Conservation (phyloP, 805 yeast genomes). For the Lachancea thermotolerans region DNA sequence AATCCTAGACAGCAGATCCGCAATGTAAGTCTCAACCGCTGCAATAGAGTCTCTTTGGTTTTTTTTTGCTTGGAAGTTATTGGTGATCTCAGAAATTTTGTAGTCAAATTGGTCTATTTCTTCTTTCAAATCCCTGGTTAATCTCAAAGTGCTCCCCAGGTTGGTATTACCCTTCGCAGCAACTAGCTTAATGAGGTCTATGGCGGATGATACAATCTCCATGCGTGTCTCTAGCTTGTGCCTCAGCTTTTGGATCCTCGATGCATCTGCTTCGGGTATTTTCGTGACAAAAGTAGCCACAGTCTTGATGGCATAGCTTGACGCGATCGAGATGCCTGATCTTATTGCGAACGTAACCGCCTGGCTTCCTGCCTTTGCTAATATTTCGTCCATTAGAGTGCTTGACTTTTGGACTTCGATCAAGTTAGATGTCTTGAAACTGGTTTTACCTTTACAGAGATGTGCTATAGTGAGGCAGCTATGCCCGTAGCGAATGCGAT, state of each 20-base stretch:
- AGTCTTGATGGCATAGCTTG: conserved; percentile 63
- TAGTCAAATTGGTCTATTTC: conserved; percentile 55
- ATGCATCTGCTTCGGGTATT: conserved; percentile 45
- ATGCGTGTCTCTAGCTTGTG: conserved; percentile 50
- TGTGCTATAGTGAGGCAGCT: no score
- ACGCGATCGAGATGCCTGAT: conserved; percentile 68
- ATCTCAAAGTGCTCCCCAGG: conserved; percentile 45
- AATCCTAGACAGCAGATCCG: conserved; percentile 42
- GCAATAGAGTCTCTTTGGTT: conserved; percentile 34
- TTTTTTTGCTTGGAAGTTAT: conserved; percentile 23
- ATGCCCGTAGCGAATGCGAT: no score
- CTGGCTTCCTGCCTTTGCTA: conserved; percentile 60
- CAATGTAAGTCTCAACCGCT: conserved; percentile 45
- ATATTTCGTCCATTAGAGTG: conserved; percentile 34
- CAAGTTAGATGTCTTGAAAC: neutral
- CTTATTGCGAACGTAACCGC: conserved; percentile 75
- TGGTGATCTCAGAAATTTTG: conserved; percentile 37
- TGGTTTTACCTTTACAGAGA: no score
- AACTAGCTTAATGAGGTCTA: conserved; percentile 57
- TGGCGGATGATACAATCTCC: conserved; percentile 55
- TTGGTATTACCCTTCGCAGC: conserved; percentile 57
- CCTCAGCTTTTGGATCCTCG: conserved; percentile 38
- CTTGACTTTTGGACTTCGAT: neutral
- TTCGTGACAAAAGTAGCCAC: conserved; percentile 44
- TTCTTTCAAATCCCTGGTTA: conserved; percentile 48